Conservation (phyloP, 331 rosid species). For the Stylosanthes scabra region DNA sequence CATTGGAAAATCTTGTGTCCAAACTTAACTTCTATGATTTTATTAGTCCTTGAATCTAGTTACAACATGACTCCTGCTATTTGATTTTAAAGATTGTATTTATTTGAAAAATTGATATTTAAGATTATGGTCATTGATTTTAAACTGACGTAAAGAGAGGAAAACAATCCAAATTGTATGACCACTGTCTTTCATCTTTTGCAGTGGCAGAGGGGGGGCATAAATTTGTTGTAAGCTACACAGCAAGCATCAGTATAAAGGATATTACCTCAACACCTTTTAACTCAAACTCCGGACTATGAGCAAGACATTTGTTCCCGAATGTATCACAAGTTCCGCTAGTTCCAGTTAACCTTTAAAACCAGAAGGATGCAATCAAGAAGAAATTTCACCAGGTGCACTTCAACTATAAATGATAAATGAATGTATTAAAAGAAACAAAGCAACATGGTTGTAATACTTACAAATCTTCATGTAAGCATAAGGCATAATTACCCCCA, state of each 20-base stretch:
- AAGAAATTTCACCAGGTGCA: conserved; percentile 24
- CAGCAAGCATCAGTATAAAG: background rate
- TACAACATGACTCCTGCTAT: background rate
- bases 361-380: conserved; percentile 33
- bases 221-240: no score
- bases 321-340: conserved; percentile 93
- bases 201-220: background rate
- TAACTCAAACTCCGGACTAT: conserved; percentile 81
- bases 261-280: conserved; percentile 90
- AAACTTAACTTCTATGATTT: no score
- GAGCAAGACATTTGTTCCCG: conserved; percentile 88
- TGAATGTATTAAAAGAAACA: conserved; percentile 22
- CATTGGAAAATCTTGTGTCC: conserved; percentile 2
- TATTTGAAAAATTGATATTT: background rate
- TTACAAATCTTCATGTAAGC: conserved; percentile 95
- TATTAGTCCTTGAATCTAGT: background rate
- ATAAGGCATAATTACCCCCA: conserved; percentile 87
- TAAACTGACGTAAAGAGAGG: background rate
- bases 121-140: conserved; percentile 7
- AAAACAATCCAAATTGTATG: background rate
- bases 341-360: conserved; percentile 81
- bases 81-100: conserved; percentile 13
- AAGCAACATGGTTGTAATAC: conserved; percentile 38
- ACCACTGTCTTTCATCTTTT: background rate
- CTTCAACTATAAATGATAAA: conserved; percentile 24